Evolutionary conservation across 805 yeast species (phyloP), one percentile per base, ranked within the genome.

Genomic region (Naumovozyma baii): DNA sequence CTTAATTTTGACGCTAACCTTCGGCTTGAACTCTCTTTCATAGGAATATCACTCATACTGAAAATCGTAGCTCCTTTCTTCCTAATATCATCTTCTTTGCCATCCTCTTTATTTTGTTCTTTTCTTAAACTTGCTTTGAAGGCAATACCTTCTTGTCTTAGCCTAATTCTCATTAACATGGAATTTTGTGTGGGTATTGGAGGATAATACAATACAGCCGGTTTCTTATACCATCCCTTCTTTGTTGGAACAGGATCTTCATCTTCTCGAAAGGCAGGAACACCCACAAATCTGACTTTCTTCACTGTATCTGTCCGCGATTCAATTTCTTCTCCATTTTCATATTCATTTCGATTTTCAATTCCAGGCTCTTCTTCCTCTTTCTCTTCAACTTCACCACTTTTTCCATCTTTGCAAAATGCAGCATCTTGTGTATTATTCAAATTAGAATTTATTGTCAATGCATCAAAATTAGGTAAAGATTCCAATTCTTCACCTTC

Each of bases 161-260:
- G 38, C 32, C 45, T 50, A 31, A 44, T 45, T 33, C 49, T 45
- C 8, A 40, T 14, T 4, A 36, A 16, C 16, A 18, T 18, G 34
- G 38, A 37, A 8, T 42, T 31, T 34, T 45, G 52, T 15, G 39
- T 39, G 15, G 63, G 61, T 7, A 54, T 50, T 25, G 63, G 57
- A 1, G 63, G 61, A 36, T 60, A 60, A 37, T 57, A 59, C 13
- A 61, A 37, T 3, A 57, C 56, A 4, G 61, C 56, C 0, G 66
- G 66, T 26, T 61, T 61, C 37, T 56, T 58, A 40, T 59, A 60
- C 66, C 66, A 61, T 1, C 66, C 64, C 34, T 50, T 50, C 35
- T 51, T 58, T 19, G 54, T 59, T 2, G 66, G 64, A 29, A 39
- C 45, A 2, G 54, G 51, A 14, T 58, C 49, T 38, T 61, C 65